Conservation (phyloP, 352 stramenopile species). For the Hyaloperonospora brassicae region DNA sequence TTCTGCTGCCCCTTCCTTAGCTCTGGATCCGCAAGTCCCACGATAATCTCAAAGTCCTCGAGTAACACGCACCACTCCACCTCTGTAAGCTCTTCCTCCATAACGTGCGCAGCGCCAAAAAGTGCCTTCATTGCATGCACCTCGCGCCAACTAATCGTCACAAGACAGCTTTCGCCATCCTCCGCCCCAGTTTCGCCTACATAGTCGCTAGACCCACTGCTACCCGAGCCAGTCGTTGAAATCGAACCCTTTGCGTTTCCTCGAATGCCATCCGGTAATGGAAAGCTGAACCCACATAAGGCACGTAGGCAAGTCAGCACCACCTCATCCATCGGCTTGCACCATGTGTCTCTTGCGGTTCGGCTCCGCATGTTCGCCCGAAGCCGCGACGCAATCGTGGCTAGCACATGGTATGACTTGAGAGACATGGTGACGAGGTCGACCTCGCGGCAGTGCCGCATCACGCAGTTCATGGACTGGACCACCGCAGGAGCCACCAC, state of each 20-base stretch:
- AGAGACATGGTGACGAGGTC: slow-evolving; percentile 77
- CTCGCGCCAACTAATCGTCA: slow-evolving; percentile 71
- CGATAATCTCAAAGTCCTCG: slow-evolving; percentile 76
- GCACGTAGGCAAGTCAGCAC: slow-evolving; percentile 62
- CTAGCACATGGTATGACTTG: slow-evolving; percentile 78
- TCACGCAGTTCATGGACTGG: slow-evolving; percentile 64
- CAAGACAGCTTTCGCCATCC: slow-evolving; percentile 56
- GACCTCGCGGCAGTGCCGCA: slow-evolving; percentile 74
- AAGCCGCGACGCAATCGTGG: slow-evolving; percentile 62
- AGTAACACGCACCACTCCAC: slow-evolving; percentile 69
- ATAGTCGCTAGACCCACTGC: slow-evolving; percentile 20
- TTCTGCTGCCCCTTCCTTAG: slow-evolving; percentile 69
- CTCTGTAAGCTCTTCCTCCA: slow-evolving; percentile 75
- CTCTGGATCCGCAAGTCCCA: slow-evolving; percentile 60
- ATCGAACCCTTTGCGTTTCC: slow-evolving; percentile 31
- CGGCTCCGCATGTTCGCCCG: slow-evolving; percentile 43
- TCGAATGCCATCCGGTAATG: slow-evolving; percentile 54
- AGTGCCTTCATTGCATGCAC: slow-evolving; percentile 86
- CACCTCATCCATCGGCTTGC: slow-evolving; percentile 66
- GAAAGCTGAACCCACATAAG: slow-evolving; percentile 75
- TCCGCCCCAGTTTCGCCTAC: slow-evolving; percentile 34
- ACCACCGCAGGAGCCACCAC: slow-evolving; percentile 61
- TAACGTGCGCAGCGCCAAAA: slow-evolving; percentile 76
- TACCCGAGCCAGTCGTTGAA: slow-evolving; percentile 24
- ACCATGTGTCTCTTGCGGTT: slow-evolving; percentile 27